Conservation (phyloP, 768 basidiomycete species). For the Collybia sordida region DNA sequence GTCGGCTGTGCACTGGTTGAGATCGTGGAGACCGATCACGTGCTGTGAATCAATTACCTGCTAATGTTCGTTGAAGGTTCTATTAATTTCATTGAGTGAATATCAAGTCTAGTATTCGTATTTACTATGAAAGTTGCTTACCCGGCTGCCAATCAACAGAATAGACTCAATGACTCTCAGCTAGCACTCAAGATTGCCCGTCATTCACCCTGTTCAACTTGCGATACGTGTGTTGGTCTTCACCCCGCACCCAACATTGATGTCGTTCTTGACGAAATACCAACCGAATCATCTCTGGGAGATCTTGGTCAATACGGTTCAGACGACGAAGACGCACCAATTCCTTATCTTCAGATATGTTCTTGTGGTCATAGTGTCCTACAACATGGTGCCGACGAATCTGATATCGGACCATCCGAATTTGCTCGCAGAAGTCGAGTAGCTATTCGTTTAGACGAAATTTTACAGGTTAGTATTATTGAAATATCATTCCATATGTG, state of each 20-base stretch:
- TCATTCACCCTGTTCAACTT: constrained; percentile 70
- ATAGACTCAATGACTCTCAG: constrained; percentile 46
- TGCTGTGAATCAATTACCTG: too few relatives aligned
- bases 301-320: constrained; percentile 68
- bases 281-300: constrained; percentile 48
- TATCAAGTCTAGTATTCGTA: neutral
- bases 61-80: too few relatives aligned
- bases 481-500: constrained; percentile 3
- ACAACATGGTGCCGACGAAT: constrained; percentile 67
- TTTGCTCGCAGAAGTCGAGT: constrained; percentile 71
- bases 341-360: constrained; percentile 59
- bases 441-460: constrained; percentile 78
- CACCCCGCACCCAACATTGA: constrained; percentile 59
- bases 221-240: constrained; percentile 67
- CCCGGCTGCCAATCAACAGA: constrained; percentile 56
- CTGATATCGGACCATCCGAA: constrained; percentile 56
- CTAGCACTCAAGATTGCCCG: constrained; percentile 79
- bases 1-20: too few relatives aligned
- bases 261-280: constrained; percentile 56
- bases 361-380: constrained; percentile 66
- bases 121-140: constrained; percentile 62
- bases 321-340: constrained; percentile 60
- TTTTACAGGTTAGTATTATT: constrained; percentile 62
- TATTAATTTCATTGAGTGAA: too few relatives aligned
- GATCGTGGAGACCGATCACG: too few relatives aligned